Percentiles rank a stretch among this genome's conserved stretches.
Evolutionary conservation across 2,329 filamentous ascomycete species (phyloP).

Genomic region (Arthroderma sp.): DNA sequence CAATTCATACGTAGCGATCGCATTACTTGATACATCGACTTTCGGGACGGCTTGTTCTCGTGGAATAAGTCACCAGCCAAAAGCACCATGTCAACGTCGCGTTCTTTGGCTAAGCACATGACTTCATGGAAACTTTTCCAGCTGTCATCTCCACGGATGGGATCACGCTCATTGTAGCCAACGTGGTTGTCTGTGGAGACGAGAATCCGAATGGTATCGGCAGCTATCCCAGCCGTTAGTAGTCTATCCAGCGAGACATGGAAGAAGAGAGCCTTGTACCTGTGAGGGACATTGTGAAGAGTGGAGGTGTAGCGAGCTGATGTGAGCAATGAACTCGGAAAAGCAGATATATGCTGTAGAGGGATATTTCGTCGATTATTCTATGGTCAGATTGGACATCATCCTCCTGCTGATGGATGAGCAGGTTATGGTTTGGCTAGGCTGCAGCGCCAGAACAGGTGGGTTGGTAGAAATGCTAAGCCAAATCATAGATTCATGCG

Average conservation of each 20-base stretch:
- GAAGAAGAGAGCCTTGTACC: not conserved
- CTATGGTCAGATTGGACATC: no score
- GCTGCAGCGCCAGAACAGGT: no score
- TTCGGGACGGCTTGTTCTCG: constrained; percentile 92
- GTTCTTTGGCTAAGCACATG: constrained; percentile 70
- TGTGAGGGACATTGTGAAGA: not conserved
- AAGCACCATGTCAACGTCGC: constrained; percentile 96
- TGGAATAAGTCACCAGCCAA: constrained; percentile 93
- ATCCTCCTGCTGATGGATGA: no score
- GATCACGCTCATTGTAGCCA: constrained; percentile 84
- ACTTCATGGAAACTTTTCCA: constrained; percentile 95
- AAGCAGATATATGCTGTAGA: no score
- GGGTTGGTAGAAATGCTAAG: no score
- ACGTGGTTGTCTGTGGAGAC: constrained; percentile 97
- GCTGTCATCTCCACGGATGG: constrained; percentile 89
- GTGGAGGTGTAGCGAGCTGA: not conserved
- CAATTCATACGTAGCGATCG: constrained; percentile 85
- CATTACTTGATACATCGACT: constrained; percentile 97
- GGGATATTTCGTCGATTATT: no score
- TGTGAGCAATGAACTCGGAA: not conserved
- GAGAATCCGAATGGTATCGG: constrained; percentile 87
- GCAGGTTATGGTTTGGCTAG: no score
- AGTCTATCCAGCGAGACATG: no score
- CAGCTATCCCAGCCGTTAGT: constrained; percentile 23
- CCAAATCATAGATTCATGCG: no score